A percentile compares a stretch with the other conserved stretches of the same genome.
Conservation (phyloP, 2,329 filamentous ascomycete genomes). For the Fusarium metavorans region DNA sequence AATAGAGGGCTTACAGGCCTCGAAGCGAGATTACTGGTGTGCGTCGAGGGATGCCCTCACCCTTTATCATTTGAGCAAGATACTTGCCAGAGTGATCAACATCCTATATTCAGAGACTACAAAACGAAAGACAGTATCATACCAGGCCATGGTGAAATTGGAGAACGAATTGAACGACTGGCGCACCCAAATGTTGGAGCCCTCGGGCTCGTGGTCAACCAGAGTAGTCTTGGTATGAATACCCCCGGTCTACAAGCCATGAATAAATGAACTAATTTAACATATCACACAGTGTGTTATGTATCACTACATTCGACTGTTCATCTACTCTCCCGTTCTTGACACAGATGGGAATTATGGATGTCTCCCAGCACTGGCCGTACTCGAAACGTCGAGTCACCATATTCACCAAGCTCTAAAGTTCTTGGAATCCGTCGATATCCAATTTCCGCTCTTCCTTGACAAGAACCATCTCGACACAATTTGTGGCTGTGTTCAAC, state of each 20-base stretch:
- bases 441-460: neutral
- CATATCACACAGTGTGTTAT: neutral
- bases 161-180: neutral
- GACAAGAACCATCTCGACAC: neutral
- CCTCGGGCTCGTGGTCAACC: neutral
- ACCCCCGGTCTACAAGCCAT: too few species aligned
- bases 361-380: neutral
- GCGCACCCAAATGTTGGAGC: neutral
- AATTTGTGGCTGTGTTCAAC: neutral
- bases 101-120: neutral
- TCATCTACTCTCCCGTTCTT: neutral
- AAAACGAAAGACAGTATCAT: neutral
- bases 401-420: neutral
- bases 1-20: neutral
- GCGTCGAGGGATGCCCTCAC: accelerated
- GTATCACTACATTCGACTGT: neutral
- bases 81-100: neutral
- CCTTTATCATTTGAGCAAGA: neutral
- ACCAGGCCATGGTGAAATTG: neutral
- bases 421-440: neutral
- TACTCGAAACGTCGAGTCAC: neutral
- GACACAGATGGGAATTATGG: neutral
- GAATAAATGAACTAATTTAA: too few species aligned
- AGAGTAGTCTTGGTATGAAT: neutral
- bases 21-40: neutral